Percentiles rank a stretch among this genome's conserved stretches.
phyloP scores from a whole-genome alignment of 768 basidiomycete genomes.

The Hygrocybe punicea region DNA sequence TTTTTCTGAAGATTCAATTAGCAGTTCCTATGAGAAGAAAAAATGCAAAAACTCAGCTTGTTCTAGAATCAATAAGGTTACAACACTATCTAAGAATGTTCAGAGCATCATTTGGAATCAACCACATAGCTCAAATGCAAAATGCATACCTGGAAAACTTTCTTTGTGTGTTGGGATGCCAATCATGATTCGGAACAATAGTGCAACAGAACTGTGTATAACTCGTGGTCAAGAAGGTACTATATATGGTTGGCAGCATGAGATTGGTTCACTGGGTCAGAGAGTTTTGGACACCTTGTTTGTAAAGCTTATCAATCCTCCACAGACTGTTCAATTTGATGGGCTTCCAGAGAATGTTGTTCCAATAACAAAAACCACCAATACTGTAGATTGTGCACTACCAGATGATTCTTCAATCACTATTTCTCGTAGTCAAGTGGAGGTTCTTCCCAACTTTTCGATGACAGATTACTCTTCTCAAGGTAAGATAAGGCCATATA shows the following conservation, averaged over 20 bases:
- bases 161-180: conserved; percentile 30
- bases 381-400: conserved; percentile 10
- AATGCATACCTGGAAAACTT: conserved; percentile 30
- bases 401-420: conserved; percentile 17
- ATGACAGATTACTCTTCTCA: conserved; percentile 30
- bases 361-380: conserved; percentile 17
- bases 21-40: not conserved
- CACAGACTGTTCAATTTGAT: not conserved
- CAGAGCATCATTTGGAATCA: conserved; percentile 11
- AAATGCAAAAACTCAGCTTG: not conserved
- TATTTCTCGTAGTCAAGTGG: conserved; percentile 22
- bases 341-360: conserved; percentile 17
- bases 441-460: conserved; percentile 24
- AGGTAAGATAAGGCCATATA: conserved; percentile 21
- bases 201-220: conserved; percentile 29
- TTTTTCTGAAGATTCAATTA: conserved; percentile 22
- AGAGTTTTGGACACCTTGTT: conserved; percentile 18
- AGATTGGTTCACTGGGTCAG: conserved; percentile 12
- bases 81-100: not conserved
- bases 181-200: conserved; percentile 27
- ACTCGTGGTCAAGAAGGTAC: conserved; percentile 31
- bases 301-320: conserved; percentile 17
- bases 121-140: conserved; percentile 3
- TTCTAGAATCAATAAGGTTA: not conserved
- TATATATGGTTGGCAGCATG: conserved; percentile 25